Percentiles rank a stretch among this genome's conserved stretches.
These are phyloP conservation scores for Aquilaria malaccensis DNA, from an alignment of 345 rosid species.

Conservation along the genomic window DNA sequence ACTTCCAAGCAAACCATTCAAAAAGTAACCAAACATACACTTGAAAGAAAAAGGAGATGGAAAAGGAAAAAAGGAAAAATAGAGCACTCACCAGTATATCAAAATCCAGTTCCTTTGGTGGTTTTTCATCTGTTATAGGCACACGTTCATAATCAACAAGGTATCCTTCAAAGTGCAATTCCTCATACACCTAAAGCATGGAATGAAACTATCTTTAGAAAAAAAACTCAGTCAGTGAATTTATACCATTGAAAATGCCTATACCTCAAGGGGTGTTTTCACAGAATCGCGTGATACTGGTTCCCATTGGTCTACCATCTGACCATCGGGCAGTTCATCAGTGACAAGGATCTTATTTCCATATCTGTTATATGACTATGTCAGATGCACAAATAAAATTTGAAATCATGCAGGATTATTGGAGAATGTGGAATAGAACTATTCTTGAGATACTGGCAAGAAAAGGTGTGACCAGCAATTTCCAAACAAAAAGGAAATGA, in stretches of 20 bases:
- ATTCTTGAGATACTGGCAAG: neutral
- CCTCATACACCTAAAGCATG: conserved; percentile 63
- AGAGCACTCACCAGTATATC: conserved; percentile 69
- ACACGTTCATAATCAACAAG: conserved; percentile 89
- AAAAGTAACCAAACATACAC: neutral
- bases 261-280: conserved; percentile 90
- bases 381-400: conserved; percentile 19
- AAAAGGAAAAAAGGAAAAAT: conserved; percentile 9
- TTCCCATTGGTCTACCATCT: conserved; percentile 99
- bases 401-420: conserved; percentile 15
- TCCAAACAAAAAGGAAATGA: neutral
- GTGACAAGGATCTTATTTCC: conserved; percentile 98
- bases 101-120: conserved; percentile 90
- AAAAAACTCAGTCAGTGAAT: conserved; percentile 12
- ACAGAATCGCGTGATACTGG: conserved; percentile 78
- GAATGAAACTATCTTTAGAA: conserved; percentile 6
- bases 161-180: conserved; percentile 82
- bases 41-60: conserved; percentile 5
- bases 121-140: conserved; percentile 93
- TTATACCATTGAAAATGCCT: conserved; percentile 12
- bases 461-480: conserved; percentile 4
- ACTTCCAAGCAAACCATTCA: conserved; percentile 4
- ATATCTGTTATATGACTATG: conserved; percentile 42
- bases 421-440: neutral
- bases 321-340: conserved; percentile 98